Conservation (phyloP, 352 stramenopile species). For the Lagenidium giganteum region DNA sequence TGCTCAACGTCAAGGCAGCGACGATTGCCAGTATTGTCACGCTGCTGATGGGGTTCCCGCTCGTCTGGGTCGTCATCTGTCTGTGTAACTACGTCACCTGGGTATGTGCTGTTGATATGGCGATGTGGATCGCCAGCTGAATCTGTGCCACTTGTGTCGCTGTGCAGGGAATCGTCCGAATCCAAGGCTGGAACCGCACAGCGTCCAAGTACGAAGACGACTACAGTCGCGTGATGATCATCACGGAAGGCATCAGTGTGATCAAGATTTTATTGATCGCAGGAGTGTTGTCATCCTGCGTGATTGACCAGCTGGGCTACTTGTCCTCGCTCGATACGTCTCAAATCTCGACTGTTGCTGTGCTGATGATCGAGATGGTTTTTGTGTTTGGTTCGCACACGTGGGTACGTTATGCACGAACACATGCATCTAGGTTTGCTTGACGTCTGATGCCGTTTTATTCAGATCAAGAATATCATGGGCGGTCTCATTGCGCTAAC, state of each 20-base stretch:
- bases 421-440: too few relatives aligned
- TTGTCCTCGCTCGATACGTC: constrained; percentile 64
- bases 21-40: constrained; percentile 49
- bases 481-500: constrained; percentile 61
- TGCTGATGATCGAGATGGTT: constrained; percentile 67
- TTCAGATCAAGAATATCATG: constrained; percentile 73
- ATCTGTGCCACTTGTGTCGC: too few relatives aligned
- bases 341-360: constrained; percentile 53
- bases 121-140: too few relatives aligned
- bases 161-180: constrained; percentile 44
- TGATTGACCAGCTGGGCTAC: constrained; percentile 57
- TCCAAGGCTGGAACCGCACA: constrained; percentile 58
- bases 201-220: constrained; percentile 63
- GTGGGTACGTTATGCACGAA: constrained; percentile 59
- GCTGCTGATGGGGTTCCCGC: constrained; percentile 59
- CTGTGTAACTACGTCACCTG: constrained; percentile 82
- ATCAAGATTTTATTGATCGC: constrained; percentile 67
- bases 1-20: constrained; percentile 34
- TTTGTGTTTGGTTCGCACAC: constrained; percentile 66
- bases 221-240: constrained; percentile 71
- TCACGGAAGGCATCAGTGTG: constrained; percentile 66
- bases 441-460: constrained; percentile 1
- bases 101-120: constrained; percentile 18
- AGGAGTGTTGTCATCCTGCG: constrained; percentile 54
- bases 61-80: constrained; percentile 78